These are phyloP conservation scores for Phytopythium mirpurense DNA, from an alignment of 352 stramenopile species.

Conservation along the genomic window DNA sequence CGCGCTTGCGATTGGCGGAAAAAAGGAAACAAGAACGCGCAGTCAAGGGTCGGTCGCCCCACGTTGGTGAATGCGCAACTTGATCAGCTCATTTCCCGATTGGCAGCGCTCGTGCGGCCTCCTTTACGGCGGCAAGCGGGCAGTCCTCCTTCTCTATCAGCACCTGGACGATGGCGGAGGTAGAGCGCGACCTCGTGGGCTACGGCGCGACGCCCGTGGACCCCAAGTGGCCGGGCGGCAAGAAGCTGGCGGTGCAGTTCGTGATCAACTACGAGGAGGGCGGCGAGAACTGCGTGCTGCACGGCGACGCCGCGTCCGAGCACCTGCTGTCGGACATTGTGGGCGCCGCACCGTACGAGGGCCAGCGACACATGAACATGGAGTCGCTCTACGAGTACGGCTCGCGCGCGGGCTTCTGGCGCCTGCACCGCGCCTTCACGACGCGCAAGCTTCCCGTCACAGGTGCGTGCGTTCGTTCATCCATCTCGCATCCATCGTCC, in stretches of 20 bases:
- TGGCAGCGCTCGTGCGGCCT: not conserved
- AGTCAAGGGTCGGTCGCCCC: not conserved
- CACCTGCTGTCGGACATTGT: constrained; percentile 93
- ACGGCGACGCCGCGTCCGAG: constrained; percentile 88
- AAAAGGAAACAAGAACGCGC: not conserved
- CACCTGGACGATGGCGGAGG: constrained; percentile 5
- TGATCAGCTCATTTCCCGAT: not conserved
- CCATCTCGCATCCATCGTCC: too few species aligned
- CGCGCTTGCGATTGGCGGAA: not conserved
- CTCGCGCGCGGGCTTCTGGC: constrained; percentile 92
- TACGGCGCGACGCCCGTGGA: constrained; percentile 76
- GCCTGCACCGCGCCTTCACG: constrained; percentile 90
- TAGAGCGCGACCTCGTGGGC: constrained; percentile 78
- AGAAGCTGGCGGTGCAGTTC: constrained; percentile 91
- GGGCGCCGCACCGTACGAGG: constrained; percentile 61
- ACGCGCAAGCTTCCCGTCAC: constrained; percentile 86
- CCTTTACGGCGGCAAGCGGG: too few species aligned
- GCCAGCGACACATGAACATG: constrained; percentile 90
- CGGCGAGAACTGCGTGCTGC: constrained; percentile 91
- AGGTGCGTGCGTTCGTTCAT: too few species aligned
- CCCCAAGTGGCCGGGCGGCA: constrained; percentile 73
- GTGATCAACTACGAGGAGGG: constrained; percentile 98
- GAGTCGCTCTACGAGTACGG: constrained; percentile 97
- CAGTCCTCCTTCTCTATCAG: not conserved
- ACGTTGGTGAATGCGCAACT: too few species aligned